Percentiles rank a stretch among this genome's conserved stretches.
These are phyloP conservation scores for Brachypodium distachyon DNA, from an alignment of 202 grass and related monocot species.

Conservation along the genomic window DNA sequence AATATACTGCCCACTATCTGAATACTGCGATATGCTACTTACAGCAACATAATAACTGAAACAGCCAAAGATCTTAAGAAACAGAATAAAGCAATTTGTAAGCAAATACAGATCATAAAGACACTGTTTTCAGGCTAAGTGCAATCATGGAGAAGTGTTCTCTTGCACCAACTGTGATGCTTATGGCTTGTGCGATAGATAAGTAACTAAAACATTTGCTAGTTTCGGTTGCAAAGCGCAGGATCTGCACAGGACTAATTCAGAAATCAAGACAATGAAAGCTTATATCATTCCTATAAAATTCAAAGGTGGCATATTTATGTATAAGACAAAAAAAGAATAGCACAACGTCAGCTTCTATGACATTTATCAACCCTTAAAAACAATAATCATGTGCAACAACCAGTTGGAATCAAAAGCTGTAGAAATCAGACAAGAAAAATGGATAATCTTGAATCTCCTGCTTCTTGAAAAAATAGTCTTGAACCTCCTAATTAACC, in stretches of 20 bases:
- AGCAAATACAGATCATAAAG: not conserved
- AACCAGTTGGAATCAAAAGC: not conserved
- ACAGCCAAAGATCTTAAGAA: not conserved
- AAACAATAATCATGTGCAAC: constrained; percentile 2
- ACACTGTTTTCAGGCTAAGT: too few relatives aligned
- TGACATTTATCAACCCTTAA: not conserved
- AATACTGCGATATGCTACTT: not conserved
- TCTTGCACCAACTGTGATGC: too few relatives aligned
- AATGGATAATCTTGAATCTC: constrained; percentile 4
- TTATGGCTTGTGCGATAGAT: not conserved
- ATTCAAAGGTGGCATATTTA: not conserved
- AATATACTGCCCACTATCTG: not conserved
- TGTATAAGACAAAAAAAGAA: not conserved
- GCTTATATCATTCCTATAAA: not conserved
- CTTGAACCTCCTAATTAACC: not conserved
- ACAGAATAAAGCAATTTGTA: not conserved
- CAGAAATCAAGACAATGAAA: not conserved
- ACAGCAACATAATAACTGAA: not conserved
- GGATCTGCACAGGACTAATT: not conserved
- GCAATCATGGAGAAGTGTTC: too few relatives aligned
- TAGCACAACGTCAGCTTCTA: not conserved
- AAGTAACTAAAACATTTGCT: not conserved
- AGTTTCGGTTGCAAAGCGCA: not conserved
- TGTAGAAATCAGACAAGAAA: constrained; percentile 16
- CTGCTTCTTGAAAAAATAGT: not conserved